A percentile compares a stretch with the other conserved stretches of the same genome.
Conservation (phyloP, 2,329 filamentous ascomycete species). For the Alternaria gaisen region DNA sequence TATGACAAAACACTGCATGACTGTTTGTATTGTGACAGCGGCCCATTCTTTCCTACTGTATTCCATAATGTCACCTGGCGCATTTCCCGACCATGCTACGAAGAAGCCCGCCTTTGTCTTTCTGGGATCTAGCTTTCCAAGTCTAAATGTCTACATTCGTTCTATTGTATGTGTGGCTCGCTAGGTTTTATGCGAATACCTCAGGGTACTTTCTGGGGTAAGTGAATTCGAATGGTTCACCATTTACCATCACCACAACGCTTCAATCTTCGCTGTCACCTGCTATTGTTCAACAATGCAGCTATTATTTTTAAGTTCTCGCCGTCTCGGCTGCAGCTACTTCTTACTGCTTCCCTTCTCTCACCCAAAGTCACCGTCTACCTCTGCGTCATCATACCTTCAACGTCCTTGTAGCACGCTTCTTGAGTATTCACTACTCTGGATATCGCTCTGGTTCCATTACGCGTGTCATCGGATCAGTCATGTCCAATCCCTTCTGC, state of each 20-base stretch:
- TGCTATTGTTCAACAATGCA: not conserved
- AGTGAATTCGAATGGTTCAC: conserved; percentile 1
- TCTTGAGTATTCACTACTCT: not conserved
- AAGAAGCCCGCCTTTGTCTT: not conserved
- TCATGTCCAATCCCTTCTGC: conserved; percentile 19
- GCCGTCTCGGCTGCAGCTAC: not conserved
- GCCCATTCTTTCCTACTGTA: conserved; percentile 2
- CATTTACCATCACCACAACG: conserved; percentile 6
- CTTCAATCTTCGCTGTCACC: conserved; percentile 14
- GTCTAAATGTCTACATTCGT: not conserved
- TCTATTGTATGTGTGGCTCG: not conserved
- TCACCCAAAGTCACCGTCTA: not conserved
- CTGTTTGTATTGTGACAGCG: conserved; percentile 27
- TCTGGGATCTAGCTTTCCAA: not conserved
- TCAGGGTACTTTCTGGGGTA: not conserved
- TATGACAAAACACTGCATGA: not conserved
- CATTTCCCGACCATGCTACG: not conserved
- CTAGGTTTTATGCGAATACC: not conserved
- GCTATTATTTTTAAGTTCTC: not conserved
- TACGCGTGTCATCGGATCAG: not conserved
- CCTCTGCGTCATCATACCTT: not conserved
- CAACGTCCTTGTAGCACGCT: not conserved
- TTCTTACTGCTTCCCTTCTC: not conserved
- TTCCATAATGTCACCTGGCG: not conserved
- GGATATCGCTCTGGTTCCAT: not conserved